Conservation (phyloP, 2,329 filamentous ascomycete species). For the Colletotrichum plurivorum region DNA sequence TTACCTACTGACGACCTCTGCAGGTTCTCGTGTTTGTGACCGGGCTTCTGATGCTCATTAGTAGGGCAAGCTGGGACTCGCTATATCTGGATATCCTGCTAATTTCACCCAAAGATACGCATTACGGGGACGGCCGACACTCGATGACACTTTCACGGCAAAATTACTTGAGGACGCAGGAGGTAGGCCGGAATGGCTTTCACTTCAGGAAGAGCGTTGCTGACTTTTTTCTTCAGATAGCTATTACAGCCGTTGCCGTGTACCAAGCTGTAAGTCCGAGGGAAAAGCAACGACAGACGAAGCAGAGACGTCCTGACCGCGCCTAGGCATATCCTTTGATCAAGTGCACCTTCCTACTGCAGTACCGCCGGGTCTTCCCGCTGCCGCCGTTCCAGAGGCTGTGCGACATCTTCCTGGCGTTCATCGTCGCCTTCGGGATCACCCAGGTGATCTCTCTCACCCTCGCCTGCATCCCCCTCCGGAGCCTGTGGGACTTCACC, state of each 20-base stretch:
- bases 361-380: constrained; percentile 55
- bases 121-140: constrained; percentile 30
- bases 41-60: constrained; percentile 30
- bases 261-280: constrained; percentile 24
- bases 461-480: constrained; percentile 46
- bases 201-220: neutral
- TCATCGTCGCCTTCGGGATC: constrained; percentile 47
- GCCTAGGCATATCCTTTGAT: constrained; percentile 30
- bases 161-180: constrained; percentile 21
- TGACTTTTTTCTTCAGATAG: neutral
- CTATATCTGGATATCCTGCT: neutral
- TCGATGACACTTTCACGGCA: neutral
- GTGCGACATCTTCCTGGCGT: constrained; percentile 45
- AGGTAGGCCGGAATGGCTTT: neutral
- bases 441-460: constrained; percentile 46
- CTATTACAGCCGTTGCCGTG: neutral
- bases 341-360: constrained; percentile 54
- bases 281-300: neutral
- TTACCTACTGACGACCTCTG: neutral
- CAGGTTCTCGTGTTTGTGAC: constrained; percentile 13
- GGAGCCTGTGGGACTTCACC: constrained; percentile 44
- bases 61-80: neutral
- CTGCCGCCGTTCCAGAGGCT: constrained; percentile 42
- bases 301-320: neutral
- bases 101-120: neutral